Evolutionary conservation across 1,284 basidiomycete species (phyloP).

Genomic region (Gomphus sp.): DNA sequence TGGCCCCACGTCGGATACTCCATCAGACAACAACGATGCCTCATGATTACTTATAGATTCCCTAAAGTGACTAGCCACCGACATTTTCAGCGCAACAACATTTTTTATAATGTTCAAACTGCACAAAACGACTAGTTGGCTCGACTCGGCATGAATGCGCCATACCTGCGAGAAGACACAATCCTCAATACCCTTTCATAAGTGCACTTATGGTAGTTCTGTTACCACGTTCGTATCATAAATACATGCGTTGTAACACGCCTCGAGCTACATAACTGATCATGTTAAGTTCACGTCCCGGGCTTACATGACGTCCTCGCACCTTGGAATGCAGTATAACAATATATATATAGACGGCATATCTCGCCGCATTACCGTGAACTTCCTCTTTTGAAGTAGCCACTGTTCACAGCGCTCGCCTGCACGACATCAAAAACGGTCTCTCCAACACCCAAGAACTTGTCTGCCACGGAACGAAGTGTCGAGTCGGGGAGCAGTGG

Average conservation of each 20-base stretch:
- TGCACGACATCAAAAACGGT: slow-evolving; percentile 80
- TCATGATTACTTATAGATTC: background rate
- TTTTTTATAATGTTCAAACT: background rate
- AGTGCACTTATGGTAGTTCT: background rate
- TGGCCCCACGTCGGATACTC: background rate
- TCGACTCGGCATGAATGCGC: background rate
- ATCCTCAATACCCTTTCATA: background rate
- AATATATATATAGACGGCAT: background rate
- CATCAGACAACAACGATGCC: background rate
- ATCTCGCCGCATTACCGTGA: slow-evolving; percentile 1
- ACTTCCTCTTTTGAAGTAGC: slow-evolving; percentile 43
- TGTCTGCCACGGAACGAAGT: slow-evolving; percentile 64
- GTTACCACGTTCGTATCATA: background rate
- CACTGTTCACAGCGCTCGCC: slow-evolving; percentile 71
- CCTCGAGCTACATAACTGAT: background rate
- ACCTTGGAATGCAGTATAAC: background rate
- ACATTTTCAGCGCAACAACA: background rate
- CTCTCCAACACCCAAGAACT: slow-evolving; percentile 83
- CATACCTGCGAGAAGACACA: background rate
- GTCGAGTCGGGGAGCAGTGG: slow-evolving; percentile 67
- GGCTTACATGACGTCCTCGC: background rate
- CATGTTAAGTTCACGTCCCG: background rate
- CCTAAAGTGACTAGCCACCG: background rate
- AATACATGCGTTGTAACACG: background rate
- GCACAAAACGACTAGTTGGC: background rate